Conservation (phyloP, 805 yeast genomes). For the Pichia nakasei region DNA sequence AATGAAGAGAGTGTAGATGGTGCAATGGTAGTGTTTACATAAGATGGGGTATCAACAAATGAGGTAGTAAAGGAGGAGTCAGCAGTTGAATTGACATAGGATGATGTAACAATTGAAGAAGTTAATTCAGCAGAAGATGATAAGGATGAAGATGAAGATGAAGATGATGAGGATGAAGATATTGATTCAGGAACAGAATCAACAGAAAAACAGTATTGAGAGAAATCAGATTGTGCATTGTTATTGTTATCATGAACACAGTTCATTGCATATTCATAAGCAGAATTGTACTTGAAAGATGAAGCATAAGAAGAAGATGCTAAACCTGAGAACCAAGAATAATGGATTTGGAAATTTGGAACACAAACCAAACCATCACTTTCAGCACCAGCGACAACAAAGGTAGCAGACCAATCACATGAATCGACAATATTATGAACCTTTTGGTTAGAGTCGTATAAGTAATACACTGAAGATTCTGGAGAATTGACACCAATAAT, state of each 20-base stretch:
- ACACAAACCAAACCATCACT: constrained; percentile 14
- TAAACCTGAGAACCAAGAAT: constrained; percentile 23
- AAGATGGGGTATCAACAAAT: neutral
- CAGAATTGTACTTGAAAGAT: constrained; percentile 11
- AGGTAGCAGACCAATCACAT: constrained; percentile 21
- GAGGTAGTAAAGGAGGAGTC: neutral
- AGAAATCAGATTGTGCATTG: constrained; percentile 23
- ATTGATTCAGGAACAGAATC: neutral
- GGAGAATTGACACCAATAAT: constrained; percentile 25
- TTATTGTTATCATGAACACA: constrained; percentile 22
- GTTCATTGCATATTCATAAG: constrained; percentile 21
- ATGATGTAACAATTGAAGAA: too few species aligned
- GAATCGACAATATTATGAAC: constrained; percentile 17
- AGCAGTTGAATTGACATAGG: neutral
- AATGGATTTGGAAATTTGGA: constrained; percentile 25
- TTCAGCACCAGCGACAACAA: constrained; percentile 18
- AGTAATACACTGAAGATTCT: constrained; percentile 14
- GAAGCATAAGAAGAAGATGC: constrained; percentile 10
- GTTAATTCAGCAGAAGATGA: neutral
- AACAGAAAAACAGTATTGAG: constrained; percentile 16
- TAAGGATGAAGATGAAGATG: neutral
- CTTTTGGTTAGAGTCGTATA: constrained; percentile 20
- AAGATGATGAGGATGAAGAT: neutral
- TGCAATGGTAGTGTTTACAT: neutral
- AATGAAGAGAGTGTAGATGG: constrained; percentile 2